These are phyloP conservation scores for Termitomyces eurrhizus DNA, from an alignment of 768 basidiomycete species.

Conservation along the genomic window DNA sequence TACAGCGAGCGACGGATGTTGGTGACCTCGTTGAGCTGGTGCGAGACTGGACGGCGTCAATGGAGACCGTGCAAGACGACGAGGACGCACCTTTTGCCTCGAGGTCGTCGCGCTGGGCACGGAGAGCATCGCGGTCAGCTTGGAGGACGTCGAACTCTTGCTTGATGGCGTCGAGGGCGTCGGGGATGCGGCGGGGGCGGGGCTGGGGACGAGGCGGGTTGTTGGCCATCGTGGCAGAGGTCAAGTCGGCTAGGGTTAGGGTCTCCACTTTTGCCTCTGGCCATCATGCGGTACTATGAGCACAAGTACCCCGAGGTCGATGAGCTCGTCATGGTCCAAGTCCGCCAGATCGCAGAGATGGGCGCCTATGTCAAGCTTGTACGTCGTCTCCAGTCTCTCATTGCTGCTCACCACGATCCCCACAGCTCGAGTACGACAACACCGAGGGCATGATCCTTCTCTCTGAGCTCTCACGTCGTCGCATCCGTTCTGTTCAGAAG, in stretches of 20 bases:
- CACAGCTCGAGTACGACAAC: slow-evolving; percentile 95
- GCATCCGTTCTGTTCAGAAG: slow-evolving; percentile 97
- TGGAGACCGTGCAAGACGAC: neutral
- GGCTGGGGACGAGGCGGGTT: neutral
- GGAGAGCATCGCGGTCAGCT: slow-evolving; percentile 49
- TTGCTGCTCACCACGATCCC: neutral
- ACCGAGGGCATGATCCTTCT: slow-evolving; percentile 99
- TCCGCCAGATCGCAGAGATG: slow-evolving; percentile 99
- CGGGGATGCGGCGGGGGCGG: slow-evolving; percentile 44
- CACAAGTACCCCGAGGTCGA: slow-evolving; percentile 95
- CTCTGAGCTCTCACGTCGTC: slow-evolving; percentile 94
- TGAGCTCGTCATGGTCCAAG: slow-evolving; percentile 99
- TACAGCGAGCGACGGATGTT: slow-evolving; percentile 87
- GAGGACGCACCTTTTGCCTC: slow-evolving; percentile 71
- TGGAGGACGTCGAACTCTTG: slow-evolving; percentile 74
- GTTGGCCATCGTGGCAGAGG: slow-evolving; percentile 3
- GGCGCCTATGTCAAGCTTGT: slow-evolving; percentile 99
- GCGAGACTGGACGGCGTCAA: slow-evolving; percentile 38
- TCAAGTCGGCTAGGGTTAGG: slow-evolving; percentile 14
- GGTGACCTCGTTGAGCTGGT: slow-evolving; percentile 87
- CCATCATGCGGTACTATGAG: slow-evolving; percentile 84
- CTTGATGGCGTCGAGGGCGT: slow-evolving; percentile 73
- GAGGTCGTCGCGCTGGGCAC: slow-evolving; percentile 86
- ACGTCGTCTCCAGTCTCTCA: slow-evolving; percentile 25
- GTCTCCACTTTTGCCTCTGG: slow-evolving; percentile 3